Evolutionary conservation across 768 basidiomycete genomes (phyloP), one percentile per base, ranked within the genome.

Genomic region (Scleroderma citrinum): DNA sequence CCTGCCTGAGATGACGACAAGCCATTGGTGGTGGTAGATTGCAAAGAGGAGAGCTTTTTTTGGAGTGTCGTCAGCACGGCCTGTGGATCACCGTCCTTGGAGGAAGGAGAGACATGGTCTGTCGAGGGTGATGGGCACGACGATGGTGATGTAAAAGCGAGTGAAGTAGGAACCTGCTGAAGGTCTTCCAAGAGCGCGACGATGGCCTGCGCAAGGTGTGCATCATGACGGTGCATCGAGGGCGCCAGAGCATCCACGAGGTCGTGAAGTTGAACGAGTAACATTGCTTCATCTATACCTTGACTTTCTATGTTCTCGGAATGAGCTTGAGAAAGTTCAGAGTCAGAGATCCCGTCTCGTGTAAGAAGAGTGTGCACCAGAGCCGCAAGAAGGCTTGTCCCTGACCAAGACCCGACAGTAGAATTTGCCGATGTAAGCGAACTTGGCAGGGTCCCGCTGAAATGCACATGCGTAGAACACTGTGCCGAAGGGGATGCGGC

Each of bases 161-260:
- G 49, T 42, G 47, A 57, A 10, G 59, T 47, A 16, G 84, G 79
- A 1, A 92, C 70, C 6, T 81, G 78, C 45, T 82, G 74, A 47
- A 92, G 77, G 59, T 89, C 78, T 6, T 77, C 63, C 16, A 92
- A 71, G 26, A 93, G 76, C 0, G 84, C 76, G 19, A 84, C 78
- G 47, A 94, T 78, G 2, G 85, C 72, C 21, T 72, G 78, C 7
- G 84, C 84, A 29, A 92, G 78, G 17, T 72, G 67, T 1, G 80
- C 82, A 50, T 90, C 87, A 8, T 57, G 68, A 10, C 69, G 57
- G 3, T 71, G 62, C 35, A 82, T 61, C 0, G 75, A 69, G 26
- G 70, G 61, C 1, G 73, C 69, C 6, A 82, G 63, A 8, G 62
- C 56, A 40, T 80, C 74, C 7, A 89, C 73, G 49, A 80, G 79